Evolutionary conservation across 768 basidiomycete species (phyloP), one percentile per base, ranked within the genome.

Genomic region (Hygrophorus russula): DNA sequence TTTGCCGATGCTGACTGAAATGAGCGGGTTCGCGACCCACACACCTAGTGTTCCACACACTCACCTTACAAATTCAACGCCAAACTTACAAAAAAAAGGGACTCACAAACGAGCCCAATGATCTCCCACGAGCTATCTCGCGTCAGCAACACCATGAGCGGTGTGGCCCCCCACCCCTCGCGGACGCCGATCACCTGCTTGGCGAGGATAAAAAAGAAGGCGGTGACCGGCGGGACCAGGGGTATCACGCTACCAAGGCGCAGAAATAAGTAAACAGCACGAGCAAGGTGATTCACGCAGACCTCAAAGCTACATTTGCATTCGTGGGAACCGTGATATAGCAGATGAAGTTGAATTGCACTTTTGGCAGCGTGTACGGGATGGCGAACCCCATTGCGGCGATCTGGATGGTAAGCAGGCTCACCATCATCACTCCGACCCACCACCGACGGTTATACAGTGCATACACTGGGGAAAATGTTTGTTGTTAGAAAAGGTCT

Each of bases 81-180:
- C 15, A 41, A 28, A 37, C 11, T 7, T 9, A 17, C 3, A 28
- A 28, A 17, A 24, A n/a, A n/a, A 24, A 15, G 11, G 5, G 0
- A 40, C 36, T 35, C 20, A 54, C 55, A 39, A 18, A 52, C 47
- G 11, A 56, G 41, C n/a, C 52, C 41, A 2, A 44, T 29, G 34
- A 54, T 49, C 24, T 49, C 49, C 47, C 48, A 54, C 10, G 46
- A 36, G 19, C 51, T 46, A 42, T 54, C 55, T 3, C 53, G 47
- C 14, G 51, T 46, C 10, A 54, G 39, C 12, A 56, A 17, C 6
- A 15, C 39, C 19, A 51, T 14, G 5, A 54, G 24, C 10, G 37
- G 41, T 1, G 38, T 24, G 5, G 43, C 31, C 4, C 44, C 48
- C 53, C 51, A 51, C 11, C 49, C 49, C 15, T 46, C 45, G 4